These are phyloP conservation scores for Pythium grandisporangium DNA, from an alignment of 352 stramenopile genomes.

Conservation along the genomic window DNA sequence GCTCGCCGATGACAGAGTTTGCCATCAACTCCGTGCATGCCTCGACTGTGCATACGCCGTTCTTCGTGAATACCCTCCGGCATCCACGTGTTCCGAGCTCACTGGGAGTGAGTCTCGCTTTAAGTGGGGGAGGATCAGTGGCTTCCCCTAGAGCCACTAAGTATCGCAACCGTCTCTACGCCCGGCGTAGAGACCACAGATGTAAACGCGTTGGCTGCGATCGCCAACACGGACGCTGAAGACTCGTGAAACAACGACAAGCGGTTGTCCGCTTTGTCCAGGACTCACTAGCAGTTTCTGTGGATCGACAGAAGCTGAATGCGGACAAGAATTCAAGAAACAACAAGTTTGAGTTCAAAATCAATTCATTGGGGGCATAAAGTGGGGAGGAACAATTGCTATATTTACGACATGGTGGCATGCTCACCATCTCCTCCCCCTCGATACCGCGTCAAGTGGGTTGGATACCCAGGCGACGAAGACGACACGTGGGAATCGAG, in stretches of 20 bases:
- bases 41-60: slow-evolving; percentile 10
- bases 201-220: too few species aligned
- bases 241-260: slow-evolving; percentile 3
- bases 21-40: slow-evolving; percentile 15
- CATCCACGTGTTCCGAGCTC: slow-evolving; percentile 7
- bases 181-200: not conserved
- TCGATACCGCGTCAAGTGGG: too few species aligned
- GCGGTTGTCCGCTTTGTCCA: slow-evolving; percentile 12
- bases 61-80: slow-evolving; percentile 9
- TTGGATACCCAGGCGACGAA: too few species aligned
- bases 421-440: too few species aligned
- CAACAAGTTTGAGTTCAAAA: too few species aligned
- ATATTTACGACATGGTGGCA: too few species aligned
- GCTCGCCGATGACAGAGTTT: slow-evolving; percentile 13
- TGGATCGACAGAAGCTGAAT: slow-evolving; percentile 16
- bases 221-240: too few species aligned
- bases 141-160: not conserved
- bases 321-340: slow-evolving; percentile 7
- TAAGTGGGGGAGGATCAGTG: slow-evolving; percentile 1
- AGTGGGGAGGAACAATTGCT: too few species aligned
- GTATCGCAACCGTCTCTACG: not conserved
- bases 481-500: too few species aligned
- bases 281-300: slow-evolving; percentile 7
- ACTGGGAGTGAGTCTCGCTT: not conserved
- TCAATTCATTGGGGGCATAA: too few species aligned